Evolutionary conservation across 805 yeast genomes (phyloP).

Genomic region (Zygotorulaspora chibaensis): DNA sequence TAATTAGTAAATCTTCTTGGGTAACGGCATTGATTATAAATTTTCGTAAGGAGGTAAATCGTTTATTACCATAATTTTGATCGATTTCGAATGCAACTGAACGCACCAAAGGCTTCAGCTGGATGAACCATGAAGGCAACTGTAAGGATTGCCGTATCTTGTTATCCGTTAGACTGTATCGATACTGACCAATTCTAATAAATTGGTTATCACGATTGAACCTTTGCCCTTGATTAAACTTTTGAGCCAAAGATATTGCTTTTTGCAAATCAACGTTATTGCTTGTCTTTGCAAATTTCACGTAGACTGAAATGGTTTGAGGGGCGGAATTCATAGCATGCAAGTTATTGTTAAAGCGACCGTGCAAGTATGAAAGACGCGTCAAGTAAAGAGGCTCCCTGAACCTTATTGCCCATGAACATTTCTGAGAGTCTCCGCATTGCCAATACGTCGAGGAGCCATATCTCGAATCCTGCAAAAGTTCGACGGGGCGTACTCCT

Average conservation of each 20-base stretch:
- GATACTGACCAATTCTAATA: slow-evolving; percentile 29
- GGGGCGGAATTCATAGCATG: slow-evolving; percentile 41
- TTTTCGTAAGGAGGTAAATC: slow-evolving; percentile 37
- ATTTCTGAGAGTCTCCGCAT: slow-evolving; percentile 26
- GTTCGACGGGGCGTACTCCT: slow-evolving; percentile 27
- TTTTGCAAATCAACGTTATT: slow-evolving; percentile 8
- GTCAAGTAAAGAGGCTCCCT: slow-evolving; percentile 38
- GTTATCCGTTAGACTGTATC: slow-evolving; percentile 25
- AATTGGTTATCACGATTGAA: slow-evolving; percentile 21
- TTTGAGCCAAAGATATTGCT: slow-evolving; percentile 16
- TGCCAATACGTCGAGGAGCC: slow-evolving; percentile 33
- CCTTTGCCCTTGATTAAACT: slow-evolving; percentile 16
- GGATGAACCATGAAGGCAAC: slow-evolving; percentile 33
- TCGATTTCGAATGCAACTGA: slow-evolving; percentile 32
- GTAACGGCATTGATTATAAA: slow-evolving; percentile 43
- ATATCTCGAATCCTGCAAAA: slow-evolving; percentile 22
- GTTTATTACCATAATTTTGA: slow-evolving; percentile 37
- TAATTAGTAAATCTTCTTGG: slow-evolving; percentile 31
- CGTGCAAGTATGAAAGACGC: slow-evolving; percentile 36
- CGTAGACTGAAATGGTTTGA: slow-evolving; percentile 32
- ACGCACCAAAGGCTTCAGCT: slow-evolving; percentile 31
- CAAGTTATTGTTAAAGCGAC: slow-evolving; percentile 35
- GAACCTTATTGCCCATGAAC: slow-evolving; percentile 37
- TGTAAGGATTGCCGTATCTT: slow-evolving; percentile 29
- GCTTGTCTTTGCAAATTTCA: slow-evolving; percentile 17